These are phyloP conservation scores for Rhizomucor miehei DNA, from an alignment of 371 early-diverging fungal species.

Conservation along the genomic window DNA sequence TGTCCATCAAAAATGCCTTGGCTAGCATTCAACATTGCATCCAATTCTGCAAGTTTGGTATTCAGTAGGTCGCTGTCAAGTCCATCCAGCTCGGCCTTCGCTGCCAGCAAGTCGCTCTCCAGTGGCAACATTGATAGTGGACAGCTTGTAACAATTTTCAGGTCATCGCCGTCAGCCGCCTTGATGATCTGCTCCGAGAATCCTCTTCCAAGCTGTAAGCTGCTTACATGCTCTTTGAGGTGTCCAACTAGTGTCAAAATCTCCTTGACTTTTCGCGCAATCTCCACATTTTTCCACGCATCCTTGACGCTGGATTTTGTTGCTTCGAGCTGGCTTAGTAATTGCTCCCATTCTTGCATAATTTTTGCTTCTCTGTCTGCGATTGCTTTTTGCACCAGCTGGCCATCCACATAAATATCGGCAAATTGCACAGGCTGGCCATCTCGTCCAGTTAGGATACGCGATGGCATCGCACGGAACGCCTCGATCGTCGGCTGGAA, in stretches of 20 bases:
- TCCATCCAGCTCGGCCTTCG: constrained; percentile 35
- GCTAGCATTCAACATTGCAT: constrained; percentile 29
- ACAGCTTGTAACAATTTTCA: constrained; percentile 28
- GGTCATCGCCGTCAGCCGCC: constrained; percentile 12
- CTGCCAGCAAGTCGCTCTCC: constrained; percentile 37
- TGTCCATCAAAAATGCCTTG: constrained; percentile 37
- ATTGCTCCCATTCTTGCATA: constrained; percentile 32
- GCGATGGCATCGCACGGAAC: constrained; percentile 34
- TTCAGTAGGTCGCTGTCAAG: constrained; percentile 43
- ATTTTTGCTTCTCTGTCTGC: constrained; percentile 24
- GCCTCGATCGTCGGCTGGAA: constrained; percentile 38
- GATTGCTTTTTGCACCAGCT: constrained; percentile 23
- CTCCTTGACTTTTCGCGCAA: constrained; percentile 45
- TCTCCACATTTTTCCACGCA: constrained; percentile 32
- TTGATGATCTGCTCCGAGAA: constrained; percentile 8
- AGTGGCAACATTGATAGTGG: constrained; percentile 38
- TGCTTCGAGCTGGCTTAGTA: constrained; percentile 25
- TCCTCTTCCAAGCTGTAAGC: constrained; percentile 25
- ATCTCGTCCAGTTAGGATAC: constrained; percentile 29
- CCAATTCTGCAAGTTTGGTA: constrained; percentile 35
- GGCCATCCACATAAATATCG: constrained; percentile 22
- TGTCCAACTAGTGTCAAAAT: constrained; percentile 43
- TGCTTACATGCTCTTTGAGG: constrained; percentile 36
- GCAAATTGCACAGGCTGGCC: constrained; percentile 19
- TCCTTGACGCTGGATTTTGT: constrained; percentile 22